phyloP scores from a whole-genome alignment of 169 alveolate species.

The Babesia caballi region DNA sequence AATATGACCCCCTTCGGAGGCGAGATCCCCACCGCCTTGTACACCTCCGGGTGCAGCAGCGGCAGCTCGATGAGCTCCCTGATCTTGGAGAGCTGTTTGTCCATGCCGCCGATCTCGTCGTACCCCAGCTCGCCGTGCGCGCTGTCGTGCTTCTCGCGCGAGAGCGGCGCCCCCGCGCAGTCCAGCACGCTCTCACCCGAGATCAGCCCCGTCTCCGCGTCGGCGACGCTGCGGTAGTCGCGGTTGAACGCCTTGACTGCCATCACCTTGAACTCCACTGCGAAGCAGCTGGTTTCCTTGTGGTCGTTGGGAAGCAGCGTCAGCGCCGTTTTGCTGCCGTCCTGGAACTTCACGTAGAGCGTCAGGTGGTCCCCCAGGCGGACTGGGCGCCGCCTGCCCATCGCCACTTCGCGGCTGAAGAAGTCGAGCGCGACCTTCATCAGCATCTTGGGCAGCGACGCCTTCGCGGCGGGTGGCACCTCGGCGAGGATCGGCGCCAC shows the following conservation, averaged over 20 bases:
- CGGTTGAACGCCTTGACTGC: constrained; percentile 34
- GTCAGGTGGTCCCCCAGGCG: constrained; percentile 63
- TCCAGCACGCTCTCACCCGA: constrained; percentile 63
- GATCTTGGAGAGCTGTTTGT: constrained; percentile 73
- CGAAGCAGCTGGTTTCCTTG: constrained; percentile 20
- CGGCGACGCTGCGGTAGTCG: constrained; percentile 41
- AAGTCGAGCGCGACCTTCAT: constrained; percentile 52
- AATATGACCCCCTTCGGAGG: constrained; percentile 83
- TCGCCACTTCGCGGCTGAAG: constrained; percentile 44
- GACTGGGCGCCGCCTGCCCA: constrained; percentile 50
- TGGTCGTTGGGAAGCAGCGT: constrained; percentile 18
- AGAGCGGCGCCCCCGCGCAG: constrained; percentile 38
- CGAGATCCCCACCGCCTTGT: constrained; percentile 77
- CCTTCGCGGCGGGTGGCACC: constrained; percentile 9
- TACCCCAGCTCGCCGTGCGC: constrained; percentile 72
- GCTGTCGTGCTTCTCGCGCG: constrained; percentile 71
- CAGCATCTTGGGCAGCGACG: constrained; percentile 29
- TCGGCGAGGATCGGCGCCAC: constrained; percentile 33
- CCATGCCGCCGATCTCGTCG: constrained; percentile 80
- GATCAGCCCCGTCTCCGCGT: constrained; percentile 51
- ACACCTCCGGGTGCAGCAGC: constrained; percentile 76
- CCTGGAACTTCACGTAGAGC: constrained; percentile 40
- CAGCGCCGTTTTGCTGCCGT: constrained; percentile 8
- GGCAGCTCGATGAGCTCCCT: constrained; percentile 79
- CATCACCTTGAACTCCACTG: constrained; percentile 69